phyloP scores from a whole-genome alignment of 2,329 filamentous ascomycete genomes.

The Beauveria scarabaeidicola region DNA sequence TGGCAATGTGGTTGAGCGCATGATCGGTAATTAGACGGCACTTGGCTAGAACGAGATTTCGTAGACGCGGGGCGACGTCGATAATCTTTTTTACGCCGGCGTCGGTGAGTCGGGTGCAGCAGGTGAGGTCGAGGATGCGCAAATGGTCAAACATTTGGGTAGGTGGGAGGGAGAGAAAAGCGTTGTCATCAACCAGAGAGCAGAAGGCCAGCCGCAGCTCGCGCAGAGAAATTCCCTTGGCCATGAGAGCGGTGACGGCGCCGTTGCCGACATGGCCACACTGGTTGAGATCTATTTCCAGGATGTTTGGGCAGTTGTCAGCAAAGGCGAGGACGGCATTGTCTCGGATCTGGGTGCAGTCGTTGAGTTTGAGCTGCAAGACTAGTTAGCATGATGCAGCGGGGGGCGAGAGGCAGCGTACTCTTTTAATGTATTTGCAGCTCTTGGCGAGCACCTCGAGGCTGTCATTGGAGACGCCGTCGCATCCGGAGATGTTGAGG shows the following conservation, averaged over 20 bases:
- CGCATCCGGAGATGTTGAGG: slow-evolving; percentile 83
- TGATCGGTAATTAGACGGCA: slow-evolving; percentile 87
- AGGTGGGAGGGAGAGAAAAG: slow-evolving; percentile 70
- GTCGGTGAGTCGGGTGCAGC: slow-evolving; percentile 76
- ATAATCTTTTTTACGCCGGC: slow-evolving; percentile 84
- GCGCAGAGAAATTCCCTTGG: slow-evolving; percentile 72
- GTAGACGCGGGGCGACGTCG: slow-evolving; percentile 72
- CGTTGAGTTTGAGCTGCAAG: slow-evolving; percentile 79
- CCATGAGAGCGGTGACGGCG: slow-evolving; percentile 72
- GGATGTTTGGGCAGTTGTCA: slow-evolving; percentile 78
- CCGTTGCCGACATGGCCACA: slow-evolving; percentile 74
- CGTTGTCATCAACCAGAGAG: slow-evolving; percentile 73
- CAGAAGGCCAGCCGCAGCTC: slow-evolving; percentile 85
- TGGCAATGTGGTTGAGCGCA: slow-evolving; percentile 78
- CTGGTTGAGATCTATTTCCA: slow-evolving; percentile 91
- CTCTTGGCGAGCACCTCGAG: slow-evolving; percentile 70
- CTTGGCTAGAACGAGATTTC: slow-evolving; percentile 90
- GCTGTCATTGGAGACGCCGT: slow-evolving; percentile 76
- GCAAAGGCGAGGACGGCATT: slow-evolving; percentile 78
- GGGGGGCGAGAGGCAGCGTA: slow-evolving; percentile 35
- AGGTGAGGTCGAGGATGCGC: slow-evolving; percentile 88
- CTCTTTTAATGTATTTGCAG: slow-evolving; percentile 80
- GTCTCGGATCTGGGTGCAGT: slow-evolving; percentile 78
- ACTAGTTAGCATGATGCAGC: slow-evolving; percentile 22
- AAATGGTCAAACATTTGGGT: slow-evolving; percentile 72